phyloP scores from a whole-genome alignment of 1,284 basidiomycete genomes.

The Phenoliferia sp. region DNA sequence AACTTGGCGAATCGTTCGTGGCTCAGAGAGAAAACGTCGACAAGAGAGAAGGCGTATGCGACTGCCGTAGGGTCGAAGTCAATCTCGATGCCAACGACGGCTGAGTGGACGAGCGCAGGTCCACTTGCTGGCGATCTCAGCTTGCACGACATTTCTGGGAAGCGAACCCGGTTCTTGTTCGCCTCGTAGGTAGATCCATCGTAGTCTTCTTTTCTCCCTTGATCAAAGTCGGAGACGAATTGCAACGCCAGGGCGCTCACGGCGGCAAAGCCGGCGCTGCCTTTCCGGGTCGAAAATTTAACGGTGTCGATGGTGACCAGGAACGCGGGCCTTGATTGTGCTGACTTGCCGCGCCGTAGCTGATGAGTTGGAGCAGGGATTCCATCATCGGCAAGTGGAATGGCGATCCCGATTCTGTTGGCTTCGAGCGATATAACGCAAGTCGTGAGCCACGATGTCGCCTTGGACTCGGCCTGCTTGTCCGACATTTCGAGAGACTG shows the following conservation, averaged over 20 bases:
- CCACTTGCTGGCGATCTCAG: slow-evolving; percentile 49
- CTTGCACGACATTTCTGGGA: slow-evolving; percentile 69
- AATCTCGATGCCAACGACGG: slow-evolving; percentile 78
- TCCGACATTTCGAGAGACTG: slow-evolving; percentile 52
- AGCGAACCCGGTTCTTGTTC: slow-evolving; percentile 63
- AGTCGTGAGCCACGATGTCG: slow-evolving; percentile 58
- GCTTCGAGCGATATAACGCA: slow-evolving; percentile 62
- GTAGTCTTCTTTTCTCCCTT: slow-evolving; percentile 65
- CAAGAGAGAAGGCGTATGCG: slow-evolving; percentile 68
- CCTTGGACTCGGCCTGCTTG: slow-evolving; percentile 36
- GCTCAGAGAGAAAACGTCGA: slow-evolving; percentile 79
- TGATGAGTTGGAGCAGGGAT: slow-evolving; percentile 40
- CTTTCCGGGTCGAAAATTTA: slow-evolving; percentile 64
- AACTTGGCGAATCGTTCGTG: slow-evolving; percentile 58
- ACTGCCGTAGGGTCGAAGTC: slow-evolving; percentile 78
- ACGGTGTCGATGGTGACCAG: slow-evolving; percentile 72
- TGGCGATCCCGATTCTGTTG: slow-evolving; percentile 72
- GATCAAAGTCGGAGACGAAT: slow-evolving; percentile 76
- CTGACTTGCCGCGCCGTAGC: slow-evolving; percentile 47
- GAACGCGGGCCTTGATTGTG: slow-evolving; percentile 63
- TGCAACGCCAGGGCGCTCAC: slow-evolving; percentile 73
- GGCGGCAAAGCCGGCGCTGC: slow-evolving; percentile 69
- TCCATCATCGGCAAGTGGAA: slow-evolving; percentile 54
- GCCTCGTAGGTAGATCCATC: slow-evolving; percentile 63
- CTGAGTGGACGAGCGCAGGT: slow-evolving; percentile 61